phyloP scores from a whole-genome alignment of 129 eudicot species.

The Oenanthe sinensis region DNA sequence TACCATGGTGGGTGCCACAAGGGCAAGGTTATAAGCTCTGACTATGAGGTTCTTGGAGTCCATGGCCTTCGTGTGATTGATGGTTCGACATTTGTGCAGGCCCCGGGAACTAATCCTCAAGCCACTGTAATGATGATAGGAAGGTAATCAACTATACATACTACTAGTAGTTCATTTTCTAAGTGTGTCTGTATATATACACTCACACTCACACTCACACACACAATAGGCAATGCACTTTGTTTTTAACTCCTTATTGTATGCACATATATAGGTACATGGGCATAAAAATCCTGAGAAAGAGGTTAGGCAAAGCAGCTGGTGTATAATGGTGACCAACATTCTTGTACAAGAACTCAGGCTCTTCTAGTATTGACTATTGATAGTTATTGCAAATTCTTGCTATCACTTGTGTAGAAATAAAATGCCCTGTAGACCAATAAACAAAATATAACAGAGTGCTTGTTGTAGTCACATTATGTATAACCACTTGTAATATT shows the following conservation, averaged over 20 bases:
- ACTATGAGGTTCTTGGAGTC: constrained; percentile 53
- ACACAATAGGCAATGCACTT: not conserved
- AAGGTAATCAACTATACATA: constrained; percentile 32
- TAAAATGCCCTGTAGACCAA: not conserved
- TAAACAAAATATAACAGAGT: no score
- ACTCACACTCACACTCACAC: not conserved
- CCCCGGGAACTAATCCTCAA: constrained; percentile 98
- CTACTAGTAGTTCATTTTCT: not conserved
- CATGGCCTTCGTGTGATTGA: constrained; percentile 65
- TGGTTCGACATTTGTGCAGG: constrained; percentile 57
- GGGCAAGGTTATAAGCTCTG: constrained; percentile 52
- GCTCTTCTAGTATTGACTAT: not conserved
- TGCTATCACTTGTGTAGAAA: not conserved
- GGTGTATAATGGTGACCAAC: constrained; percentile 26
- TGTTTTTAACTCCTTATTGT: not conserved
- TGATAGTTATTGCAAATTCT: not conserved
- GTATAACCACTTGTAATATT: not conserved
- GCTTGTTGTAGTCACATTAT: not conserved
- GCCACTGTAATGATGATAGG: constrained; percentile 98
- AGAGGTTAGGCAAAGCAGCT: constrained; percentile 59
- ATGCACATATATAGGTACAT: constrained; percentile 50
- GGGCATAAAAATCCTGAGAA: constrained; percentile 85
- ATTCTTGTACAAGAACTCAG: not conserved
- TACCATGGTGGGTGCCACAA: constrained; percentile 95
- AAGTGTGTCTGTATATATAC: no score